These are phyloP conservation scores for Rhizomucor pusillus DNA, from an alignment of 371 early-diverging fungal species.

Conservation along the genomic window DNA sequence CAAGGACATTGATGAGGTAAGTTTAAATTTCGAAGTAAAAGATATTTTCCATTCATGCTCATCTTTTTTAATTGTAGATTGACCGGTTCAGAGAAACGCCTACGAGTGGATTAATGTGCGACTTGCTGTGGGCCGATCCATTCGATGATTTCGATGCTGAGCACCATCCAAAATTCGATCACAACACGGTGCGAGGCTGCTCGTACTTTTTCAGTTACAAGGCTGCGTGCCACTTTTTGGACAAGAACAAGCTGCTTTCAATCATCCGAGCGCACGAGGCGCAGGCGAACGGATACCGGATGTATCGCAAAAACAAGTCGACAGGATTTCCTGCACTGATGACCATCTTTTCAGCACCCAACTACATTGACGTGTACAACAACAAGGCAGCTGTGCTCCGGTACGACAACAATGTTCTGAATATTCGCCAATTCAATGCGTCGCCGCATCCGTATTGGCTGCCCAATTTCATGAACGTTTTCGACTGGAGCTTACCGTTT, in stretches of 20 bases:
- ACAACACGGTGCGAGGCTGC: constrained; percentile 93
- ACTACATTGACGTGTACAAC: constrained; percentile 96
- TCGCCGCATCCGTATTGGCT: constrained; percentile 96
- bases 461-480: constrained; percentile 96
- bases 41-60: neutral
- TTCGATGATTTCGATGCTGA: constrained; percentile 92
- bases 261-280: constrained; percentile 98
- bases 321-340: constrained; percentile 95
- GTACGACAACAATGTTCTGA: constrained; percentile 96
- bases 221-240: constrained; percentile 91
- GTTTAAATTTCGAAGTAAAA: constrained; percentile 1
- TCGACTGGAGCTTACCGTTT: constrained; percentile 98
- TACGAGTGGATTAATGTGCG: constrained; percentile 94
- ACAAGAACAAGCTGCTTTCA: constrained; percentile 88
- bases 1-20: constrained; percentile 77
- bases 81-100: constrained; percentile 96
- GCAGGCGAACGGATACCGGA: constrained; percentile 95
- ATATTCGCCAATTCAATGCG: constrained; percentile 87
- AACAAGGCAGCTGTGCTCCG: constrained; percentile 97
- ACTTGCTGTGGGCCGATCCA: constrained; percentile 98
- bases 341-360: constrained; percentile 97
- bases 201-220: constrained; percentile 91
- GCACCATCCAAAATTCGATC: constrained; percentile 75
- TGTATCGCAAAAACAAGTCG: constrained; percentile 91
- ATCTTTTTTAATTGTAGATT: constrained; percentile 44